Conservation (phyloP, 805 yeast genomes). For the Yamadazyma sp. region DNA sequence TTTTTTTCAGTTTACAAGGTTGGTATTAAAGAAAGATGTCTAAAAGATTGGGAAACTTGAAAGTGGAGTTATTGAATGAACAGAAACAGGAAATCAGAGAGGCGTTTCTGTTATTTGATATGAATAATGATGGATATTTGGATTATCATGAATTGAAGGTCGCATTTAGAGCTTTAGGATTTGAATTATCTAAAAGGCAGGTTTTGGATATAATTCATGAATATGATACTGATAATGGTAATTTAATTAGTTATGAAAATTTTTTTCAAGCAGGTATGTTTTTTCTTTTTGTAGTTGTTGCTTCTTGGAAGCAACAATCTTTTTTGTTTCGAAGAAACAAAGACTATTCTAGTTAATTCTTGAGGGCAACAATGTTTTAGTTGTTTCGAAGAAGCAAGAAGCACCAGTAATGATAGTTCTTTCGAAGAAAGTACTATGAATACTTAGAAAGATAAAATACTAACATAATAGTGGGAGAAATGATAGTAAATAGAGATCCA, state of each 20-base stretch:
- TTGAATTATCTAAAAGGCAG: constrained; percentile 73
- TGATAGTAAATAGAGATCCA: constrained; percentile 86
- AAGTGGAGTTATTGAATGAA: constrained; percentile 72
- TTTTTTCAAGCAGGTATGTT: constrained; percentile 69
- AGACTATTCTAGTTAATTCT: no score
- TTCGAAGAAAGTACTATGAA: no score
- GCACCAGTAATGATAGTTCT: no score
- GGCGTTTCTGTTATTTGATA: constrained; percentile 87
- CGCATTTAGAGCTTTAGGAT: constrained; percentile 91
- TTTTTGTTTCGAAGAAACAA: no score
- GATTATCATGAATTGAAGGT: constrained; percentile 94
- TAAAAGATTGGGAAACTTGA: constrained; percentile 38
- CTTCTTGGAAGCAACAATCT: no score
- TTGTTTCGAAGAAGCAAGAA: constrained; percentile 1
- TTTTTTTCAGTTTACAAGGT: no score
- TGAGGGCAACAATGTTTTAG: no score
- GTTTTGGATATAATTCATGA: constrained; percentile 75
- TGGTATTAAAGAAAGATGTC: neutral
- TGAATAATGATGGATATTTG: constrained; percentile 84
- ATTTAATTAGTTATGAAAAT: constrained; percentile 73
- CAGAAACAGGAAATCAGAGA: constrained; percentile 90
- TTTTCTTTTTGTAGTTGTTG: neutral
- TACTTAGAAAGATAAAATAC: no score
- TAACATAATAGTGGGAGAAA: constrained; percentile 61
- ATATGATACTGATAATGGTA: constrained; percentile 74